Conservation (phyloP, 768 basidiomycete species). For the Psilocybe cyanescens region DNA sequence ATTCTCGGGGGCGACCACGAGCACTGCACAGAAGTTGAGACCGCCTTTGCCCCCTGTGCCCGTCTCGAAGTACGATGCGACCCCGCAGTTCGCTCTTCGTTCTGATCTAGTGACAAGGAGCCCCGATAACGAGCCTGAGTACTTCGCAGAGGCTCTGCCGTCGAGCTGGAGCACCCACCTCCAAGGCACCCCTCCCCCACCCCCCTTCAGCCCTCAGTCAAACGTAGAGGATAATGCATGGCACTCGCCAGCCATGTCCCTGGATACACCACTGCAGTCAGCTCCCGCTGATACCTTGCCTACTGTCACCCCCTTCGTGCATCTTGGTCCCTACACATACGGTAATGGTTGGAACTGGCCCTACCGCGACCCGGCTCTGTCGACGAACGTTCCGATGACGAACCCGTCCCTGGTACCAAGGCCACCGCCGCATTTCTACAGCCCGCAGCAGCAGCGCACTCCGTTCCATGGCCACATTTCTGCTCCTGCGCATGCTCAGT, state of each 20-base stretch:
- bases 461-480: neutral
- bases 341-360: neutral
- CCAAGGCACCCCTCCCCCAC: neutral
- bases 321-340: neutral
- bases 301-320: neutral
- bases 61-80: neutral
- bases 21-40: neutral
- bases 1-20: neutral
- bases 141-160: conserved; percentile 5
- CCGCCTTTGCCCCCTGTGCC: conserved; percentile 8
- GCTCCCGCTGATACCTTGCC: neutral
- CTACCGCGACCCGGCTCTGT: too few species aligned
- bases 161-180: conserved; percentile 6
- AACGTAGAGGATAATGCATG: neutral
- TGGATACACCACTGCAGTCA: neutral
- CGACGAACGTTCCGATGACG: neutral
- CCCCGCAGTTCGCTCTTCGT: conserved; percentile 11
- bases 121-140: neutral
- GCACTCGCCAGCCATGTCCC: neutral
- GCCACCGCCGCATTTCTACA: neutral
- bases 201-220: neutral
- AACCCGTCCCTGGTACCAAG: neutral
- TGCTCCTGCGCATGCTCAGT: neutral
- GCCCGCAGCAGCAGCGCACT: neutral
- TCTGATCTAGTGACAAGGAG: neutral